These are phyloP conservation scores for Chara braunii DNA, from an alignment of 139 green algal species.

Conservation along the genomic window DNA sequence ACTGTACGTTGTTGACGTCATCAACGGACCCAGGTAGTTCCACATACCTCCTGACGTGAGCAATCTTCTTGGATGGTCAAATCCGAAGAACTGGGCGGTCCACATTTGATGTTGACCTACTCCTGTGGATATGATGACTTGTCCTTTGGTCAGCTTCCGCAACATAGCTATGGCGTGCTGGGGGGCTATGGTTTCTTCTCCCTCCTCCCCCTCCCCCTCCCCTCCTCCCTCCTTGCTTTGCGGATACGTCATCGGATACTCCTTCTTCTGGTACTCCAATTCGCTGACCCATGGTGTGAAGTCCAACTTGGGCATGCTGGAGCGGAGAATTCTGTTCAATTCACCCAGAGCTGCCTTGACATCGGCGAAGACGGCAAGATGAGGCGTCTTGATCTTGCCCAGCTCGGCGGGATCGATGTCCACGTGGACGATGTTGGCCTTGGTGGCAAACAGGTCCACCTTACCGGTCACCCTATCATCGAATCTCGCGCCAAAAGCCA, in stretches of 20 bases:
- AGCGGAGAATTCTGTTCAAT: conserved; percentile 54
- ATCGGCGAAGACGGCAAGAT: conserved; percentile 78
- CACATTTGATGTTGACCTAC: conserved; percentile 99
- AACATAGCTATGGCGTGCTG: conserved; percentile 83
- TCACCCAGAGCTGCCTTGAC: conserved; percentile 48
- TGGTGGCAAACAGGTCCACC: conserved; percentile 85
- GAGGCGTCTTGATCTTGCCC: conserved; percentile 95
- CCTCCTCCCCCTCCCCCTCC: conserved; percentile 63
- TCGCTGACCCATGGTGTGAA: conserved; percentile 55
- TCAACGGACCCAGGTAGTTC: no score
- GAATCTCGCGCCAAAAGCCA: conserved; percentile 93
- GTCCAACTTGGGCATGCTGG: conserved; percentile 41
- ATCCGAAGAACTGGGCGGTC: conserved; percentile 80
- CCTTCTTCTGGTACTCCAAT: conserved; percentile 55
- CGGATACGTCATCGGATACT: conserved; percentile 81
- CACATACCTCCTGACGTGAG: conserved; percentile 74
- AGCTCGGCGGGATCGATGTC: conserved; percentile 99
- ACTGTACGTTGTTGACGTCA: no score
- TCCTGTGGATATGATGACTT: conserved; percentile 92
- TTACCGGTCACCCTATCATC: conserved; percentile 97
- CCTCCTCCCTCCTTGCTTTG: no score
- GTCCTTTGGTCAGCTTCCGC: conserved; percentile 84
- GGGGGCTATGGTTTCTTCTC: conserved; percentile 66
- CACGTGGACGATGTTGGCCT: conserved; percentile 90
- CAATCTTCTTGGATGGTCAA: conserved; percentile 61